These are phyloP conservation scores for Gracilaria domingensis DNA, from an alignment of 23 red algal genomes.

Conservation along the genomic window DNA sequence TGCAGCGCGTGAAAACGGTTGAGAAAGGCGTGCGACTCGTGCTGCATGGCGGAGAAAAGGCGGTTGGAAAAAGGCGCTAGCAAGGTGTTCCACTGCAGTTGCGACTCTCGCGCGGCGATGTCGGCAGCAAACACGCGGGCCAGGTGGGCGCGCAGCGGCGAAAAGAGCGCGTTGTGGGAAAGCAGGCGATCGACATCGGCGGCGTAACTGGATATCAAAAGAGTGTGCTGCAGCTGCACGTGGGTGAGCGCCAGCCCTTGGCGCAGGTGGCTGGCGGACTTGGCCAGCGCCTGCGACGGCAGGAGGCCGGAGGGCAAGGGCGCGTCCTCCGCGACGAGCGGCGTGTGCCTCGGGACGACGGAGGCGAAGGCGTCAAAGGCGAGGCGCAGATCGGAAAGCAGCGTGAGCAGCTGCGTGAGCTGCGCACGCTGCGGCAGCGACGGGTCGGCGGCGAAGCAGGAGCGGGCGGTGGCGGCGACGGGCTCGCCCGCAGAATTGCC, in stretches of 20 bases:
- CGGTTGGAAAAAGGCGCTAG: neutral
- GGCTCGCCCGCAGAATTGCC: neutral
- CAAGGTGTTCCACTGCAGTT: neutral
- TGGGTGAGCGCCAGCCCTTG: conserved; percentile 4
- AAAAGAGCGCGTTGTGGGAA: neutral
- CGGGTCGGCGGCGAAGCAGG: conserved; percentile 10
- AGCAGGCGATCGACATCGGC: conserved; percentile 4
- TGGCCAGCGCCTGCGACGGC: conserved; percentile 5
- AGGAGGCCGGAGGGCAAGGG: neutral
- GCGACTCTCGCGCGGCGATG: neutral
- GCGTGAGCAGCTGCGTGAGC: conserved; percentile 6
- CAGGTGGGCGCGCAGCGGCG: conserved; percentile 2
- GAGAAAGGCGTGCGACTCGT: conserved; percentile 21
- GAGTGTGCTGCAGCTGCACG: neutral
- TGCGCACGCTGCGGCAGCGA: conserved; percentile 14
- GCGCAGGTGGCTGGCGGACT: conserved; percentile 14
- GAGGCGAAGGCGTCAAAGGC: neutral
- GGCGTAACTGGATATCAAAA: neutral
- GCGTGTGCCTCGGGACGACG: neutral
- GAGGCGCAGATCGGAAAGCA: conserved; percentile 12
- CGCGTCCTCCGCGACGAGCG: neutral
- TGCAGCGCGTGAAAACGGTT: conserved; percentile 34
- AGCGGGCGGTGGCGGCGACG: neutral
- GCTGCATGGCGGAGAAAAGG: neutral
- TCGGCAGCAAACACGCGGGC: neutral